These are phyloP conservation scores for Ustilago shanxiensis DNA, from an alignment of 1,284 basidiomycete species.

Conservation along the genomic window DNA sequence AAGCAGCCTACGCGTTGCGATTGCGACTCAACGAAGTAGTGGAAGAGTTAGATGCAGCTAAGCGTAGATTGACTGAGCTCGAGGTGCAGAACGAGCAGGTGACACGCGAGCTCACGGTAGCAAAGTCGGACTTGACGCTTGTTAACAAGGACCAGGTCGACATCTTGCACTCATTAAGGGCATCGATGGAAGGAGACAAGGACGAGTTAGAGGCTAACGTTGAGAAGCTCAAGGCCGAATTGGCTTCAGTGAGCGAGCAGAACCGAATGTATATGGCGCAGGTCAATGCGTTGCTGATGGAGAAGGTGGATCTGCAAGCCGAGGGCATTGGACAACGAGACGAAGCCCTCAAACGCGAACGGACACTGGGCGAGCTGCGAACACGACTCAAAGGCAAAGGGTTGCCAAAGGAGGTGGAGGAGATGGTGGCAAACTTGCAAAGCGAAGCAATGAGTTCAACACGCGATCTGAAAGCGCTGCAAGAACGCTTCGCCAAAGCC, in stretches of 20 bases:
- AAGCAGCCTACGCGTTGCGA: constrained; percentile 86
- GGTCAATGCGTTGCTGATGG: constrained; percentile 77
- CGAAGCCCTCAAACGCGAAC: constrained; percentile 55
- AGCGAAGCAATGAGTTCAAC: constrained; percentile 81
- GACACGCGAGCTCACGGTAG: constrained; percentile 81
- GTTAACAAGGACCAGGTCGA: constrained; percentile 72
- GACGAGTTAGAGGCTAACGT: constrained; percentile 79
- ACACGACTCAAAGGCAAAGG: constrained; percentile 76
- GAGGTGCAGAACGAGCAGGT: constrained; percentile 79
- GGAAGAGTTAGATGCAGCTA: constrained; percentile 81
- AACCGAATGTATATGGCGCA: constrained; percentile 88
- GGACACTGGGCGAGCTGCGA: constrained; percentile 46
- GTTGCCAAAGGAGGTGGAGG: constrained; percentile 83
- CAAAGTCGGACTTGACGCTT: constrained; percentile 79
- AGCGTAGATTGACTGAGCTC: constrained; percentile 79
- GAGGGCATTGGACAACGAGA: constrained; percentile 66
- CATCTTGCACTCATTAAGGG: constrained; percentile 81
- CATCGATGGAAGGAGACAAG: constrained; percentile 90
- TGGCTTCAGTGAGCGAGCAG: constrained; percentile 83
- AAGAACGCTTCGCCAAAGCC: constrained; percentile 86
- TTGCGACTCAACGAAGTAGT: constrained; percentile 88
- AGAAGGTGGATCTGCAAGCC: constrained; percentile 87
- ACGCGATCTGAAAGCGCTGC: constrained; percentile 79
- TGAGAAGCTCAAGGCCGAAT: constrained; percentile 77
- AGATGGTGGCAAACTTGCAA: constrained; percentile 80